Evolutionary conservation across 441 rosid species (phyloP).

Genomic region (Eruca vesicaria): DNA sequence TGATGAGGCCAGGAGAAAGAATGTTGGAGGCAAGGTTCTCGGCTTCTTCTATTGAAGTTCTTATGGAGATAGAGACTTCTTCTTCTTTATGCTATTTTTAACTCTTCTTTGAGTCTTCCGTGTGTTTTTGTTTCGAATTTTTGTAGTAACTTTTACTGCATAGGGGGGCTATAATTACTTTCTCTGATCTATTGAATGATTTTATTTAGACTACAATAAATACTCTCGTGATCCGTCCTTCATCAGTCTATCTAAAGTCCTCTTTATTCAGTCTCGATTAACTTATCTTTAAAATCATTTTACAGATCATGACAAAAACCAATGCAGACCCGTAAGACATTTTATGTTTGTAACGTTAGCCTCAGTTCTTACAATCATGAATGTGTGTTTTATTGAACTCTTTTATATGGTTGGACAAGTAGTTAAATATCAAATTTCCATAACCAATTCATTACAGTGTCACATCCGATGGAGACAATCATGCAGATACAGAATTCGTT

Average conservation of each 20-base stretch:
- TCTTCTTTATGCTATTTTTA: conserved; percentile 1
- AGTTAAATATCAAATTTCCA: too few species aligned
- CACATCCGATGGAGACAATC: too few species aligned
- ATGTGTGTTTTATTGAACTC: too few species aligned
- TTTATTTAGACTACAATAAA: neutral
- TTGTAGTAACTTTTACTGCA: neutral
- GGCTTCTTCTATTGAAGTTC: conserved; percentile 45
- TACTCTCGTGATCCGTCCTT: neutral
- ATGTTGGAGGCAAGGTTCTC: conserved; percentile 67
- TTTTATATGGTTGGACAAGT: too few species aligned
- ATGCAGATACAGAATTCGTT: too few species aligned
- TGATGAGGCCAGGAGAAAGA: conserved; percentile 70
- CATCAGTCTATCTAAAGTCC: neutral
- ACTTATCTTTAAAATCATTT: neutral
- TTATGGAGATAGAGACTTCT: neutral
- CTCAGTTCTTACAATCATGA: too few species aligned
- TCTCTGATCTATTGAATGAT: neutral
- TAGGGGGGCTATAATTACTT: neutral
- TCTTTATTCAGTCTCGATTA: neutral
- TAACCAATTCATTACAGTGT: too few species aligned
- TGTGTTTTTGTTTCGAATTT: neutral
- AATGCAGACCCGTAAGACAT: neutral
- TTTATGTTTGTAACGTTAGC: too few species aligned
- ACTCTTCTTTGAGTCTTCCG: neutral
- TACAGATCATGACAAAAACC: neutral